phyloP scores from a whole-genome alignment of 768 basidiomycete species.

The Russula dissimulans region DNA sequence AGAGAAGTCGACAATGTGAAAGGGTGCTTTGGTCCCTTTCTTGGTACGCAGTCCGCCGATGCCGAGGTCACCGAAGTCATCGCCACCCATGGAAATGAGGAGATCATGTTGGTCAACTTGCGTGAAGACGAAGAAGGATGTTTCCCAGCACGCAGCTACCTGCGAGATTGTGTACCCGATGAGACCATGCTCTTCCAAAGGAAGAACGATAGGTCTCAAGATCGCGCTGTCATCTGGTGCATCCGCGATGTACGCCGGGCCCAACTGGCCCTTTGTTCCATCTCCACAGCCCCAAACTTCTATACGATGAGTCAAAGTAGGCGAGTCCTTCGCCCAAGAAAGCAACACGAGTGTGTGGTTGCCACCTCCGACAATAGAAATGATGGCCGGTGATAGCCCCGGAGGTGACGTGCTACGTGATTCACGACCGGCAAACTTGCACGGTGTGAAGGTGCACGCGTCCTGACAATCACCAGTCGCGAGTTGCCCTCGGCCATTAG shows the following conservation, averaged over 20 bases:
- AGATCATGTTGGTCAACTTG: conserved; percentile 35
- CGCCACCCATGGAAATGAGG: conserved; percentile 70
- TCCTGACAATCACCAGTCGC: conserved; percentile 33
- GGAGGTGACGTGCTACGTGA: conserved; percentile 23
- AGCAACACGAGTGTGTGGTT: conserved; percentile 73
- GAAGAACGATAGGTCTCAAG: conserved; percentile 43
- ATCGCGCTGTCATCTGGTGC: conserved; percentile 22
- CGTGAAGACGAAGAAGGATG: conserved; percentile 61
- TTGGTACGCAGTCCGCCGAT: conserved; percentile 28
- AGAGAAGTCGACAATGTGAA: conserved; percentile 36
- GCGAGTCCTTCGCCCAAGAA: conserved; percentile 23
- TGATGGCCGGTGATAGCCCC: conserved; percentile 30
- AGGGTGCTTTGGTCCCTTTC: conserved; percentile 17
- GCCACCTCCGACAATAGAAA: conserved; percentile 57
- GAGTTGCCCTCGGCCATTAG: conserved; percentile 42
- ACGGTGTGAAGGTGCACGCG: conserved; percentile 32
- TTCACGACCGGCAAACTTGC: conserved; percentile 25
- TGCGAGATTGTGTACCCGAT: conserved; percentile 36
- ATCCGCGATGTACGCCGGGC: conserved; percentile 30
- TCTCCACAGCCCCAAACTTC: conserved; percentile 74
- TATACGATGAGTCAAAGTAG: background rate
- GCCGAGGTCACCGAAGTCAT: conserved; percentile 81
- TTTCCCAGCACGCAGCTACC: conserved; percentile 76
- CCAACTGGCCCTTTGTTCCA: conserved; percentile 64
- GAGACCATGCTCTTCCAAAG: conserved; percentile 29